Evolutionary conservation across 176 grass and related monocot genomes (phyloP).

Genomic region (Bolboschoenus planiculmis): DNA sequence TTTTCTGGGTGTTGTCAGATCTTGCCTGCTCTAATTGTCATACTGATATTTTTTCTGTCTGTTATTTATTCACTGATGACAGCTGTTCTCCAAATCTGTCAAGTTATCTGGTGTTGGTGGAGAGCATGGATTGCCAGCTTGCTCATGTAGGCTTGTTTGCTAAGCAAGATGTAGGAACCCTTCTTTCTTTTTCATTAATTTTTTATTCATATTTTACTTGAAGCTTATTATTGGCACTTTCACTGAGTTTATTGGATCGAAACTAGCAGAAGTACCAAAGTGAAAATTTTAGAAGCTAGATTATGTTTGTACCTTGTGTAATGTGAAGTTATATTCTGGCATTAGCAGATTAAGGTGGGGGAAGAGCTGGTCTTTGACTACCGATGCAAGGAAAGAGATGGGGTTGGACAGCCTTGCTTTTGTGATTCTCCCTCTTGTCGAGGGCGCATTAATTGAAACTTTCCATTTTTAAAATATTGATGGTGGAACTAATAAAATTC

Average conservation of each 20-base stretch:
- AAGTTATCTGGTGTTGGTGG: slow-evolving; percentile 58
- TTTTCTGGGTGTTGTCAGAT: not conserved
- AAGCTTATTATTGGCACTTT: not conserved
- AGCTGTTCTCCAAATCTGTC: slow-evolving; percentile 89
- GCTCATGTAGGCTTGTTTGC: slow-evolving; percentile 85
- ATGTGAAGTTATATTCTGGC: slow-evolving; percentile 6
- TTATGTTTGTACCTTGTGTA: not conserved
- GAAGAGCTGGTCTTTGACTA: slow-evolving; percentile 88
- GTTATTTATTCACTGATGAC: slow-evolving; percentile 31
- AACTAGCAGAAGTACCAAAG: not conserved
- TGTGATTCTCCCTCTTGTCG: slow-evolving; percentile 68
- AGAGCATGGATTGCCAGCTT: slow-evolving; percentile 75
- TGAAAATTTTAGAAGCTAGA: not conserved
- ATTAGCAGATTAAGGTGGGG: slow-evolving; percentile 50
- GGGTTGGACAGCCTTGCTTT: slow-evolving; percentile 46
- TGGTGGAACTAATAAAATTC: not conserved
- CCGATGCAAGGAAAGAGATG: slow-evolving; percentile 41
- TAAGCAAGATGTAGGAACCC: slow-evolving; percentile 58
- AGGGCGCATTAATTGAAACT: slow-evolving; percentile 62
- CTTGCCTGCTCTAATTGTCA: not conserved
- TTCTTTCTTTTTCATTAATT: not conserved
- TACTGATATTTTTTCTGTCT: slow-evolving; percentile 20
- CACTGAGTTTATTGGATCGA: not conserved
- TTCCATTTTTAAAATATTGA: slow-evolving; percentile 4
- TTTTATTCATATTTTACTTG: not conserved